Evolutionary conservation across 352 stramenopile genomes (phyloP).

Genomic region (Phytopythium vexans): DNA sequence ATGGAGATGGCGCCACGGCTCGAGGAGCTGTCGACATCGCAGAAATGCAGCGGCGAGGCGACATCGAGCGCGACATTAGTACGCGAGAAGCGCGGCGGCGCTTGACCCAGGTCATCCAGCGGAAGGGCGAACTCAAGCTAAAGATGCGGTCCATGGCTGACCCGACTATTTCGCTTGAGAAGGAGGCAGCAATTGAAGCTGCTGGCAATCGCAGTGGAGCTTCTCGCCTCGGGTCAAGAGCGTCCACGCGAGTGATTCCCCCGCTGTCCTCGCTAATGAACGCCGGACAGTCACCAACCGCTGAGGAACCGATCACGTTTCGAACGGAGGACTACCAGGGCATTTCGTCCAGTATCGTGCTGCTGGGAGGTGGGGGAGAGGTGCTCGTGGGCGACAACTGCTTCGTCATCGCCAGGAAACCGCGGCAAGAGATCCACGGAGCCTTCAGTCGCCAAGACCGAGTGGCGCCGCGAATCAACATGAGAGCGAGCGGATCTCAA

Average conservation of each 20-base stretch:
- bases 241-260: neutral
- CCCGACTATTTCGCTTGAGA: conserved; percentile 43
- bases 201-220: conserved; percentile 8
- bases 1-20: conserved; percentile 6
- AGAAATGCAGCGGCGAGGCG: conserved; percentile 35
- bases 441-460: conserved; percentile 31
- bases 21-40: conserved; percentile 25
- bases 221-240: conserved; percentile 9
- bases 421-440: conserved; percentile 31
- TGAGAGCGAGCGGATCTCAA: conserved; percentile 8
- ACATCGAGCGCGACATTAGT: conserved; percentile 43
- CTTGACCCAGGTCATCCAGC: conserved; percentile 26
- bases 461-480: conserved; percentile 37
- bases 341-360: conserved; percentile 38
- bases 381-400: conserved; percentile 57
- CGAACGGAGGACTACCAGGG: conserved; percentile 54
- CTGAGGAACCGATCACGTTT: conserved; percentile 28
- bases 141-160: conserved; percentile 53
- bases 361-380: conserved; percentile 34
- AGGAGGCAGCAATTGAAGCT: conserved; percentile 24
- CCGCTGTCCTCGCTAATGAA: conserved; percentile 8
- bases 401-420: conserved; percentile 36
- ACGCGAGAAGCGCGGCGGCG: conserved; percentile 30
- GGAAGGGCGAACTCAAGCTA: conserved; percentile 34
- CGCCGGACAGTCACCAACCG: conserved; percentile 2